Base-by-base conservation (phyloP, 2,329 filamentous ascomycete genomes). In the Lojkania enalia region DNA sequence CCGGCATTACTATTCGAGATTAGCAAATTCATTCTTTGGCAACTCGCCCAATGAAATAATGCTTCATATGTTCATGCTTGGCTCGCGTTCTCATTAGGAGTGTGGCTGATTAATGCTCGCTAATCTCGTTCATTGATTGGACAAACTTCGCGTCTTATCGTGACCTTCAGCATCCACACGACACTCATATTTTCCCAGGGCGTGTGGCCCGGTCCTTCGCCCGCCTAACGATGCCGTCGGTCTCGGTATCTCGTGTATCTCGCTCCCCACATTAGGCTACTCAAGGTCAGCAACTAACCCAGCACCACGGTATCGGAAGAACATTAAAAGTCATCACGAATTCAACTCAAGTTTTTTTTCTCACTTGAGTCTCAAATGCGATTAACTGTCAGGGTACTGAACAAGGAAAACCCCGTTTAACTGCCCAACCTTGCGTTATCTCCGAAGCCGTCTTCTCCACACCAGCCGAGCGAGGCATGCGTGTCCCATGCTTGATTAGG, bases 101-200 rank as follows among this genome's bases (percentile, higher is more conserved):
- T 35, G 46, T 44, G 51, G 60, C 54, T 63, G 58, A 55, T 35
- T 54, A 55, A 59, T 53, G 6, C 33, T 49, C 46, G 48, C 52
- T 51, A 49, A 36, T 18, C 41, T 44, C 37, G 42, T 30, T 42
- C 29, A n/a, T 23, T 46, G 39, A 55, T 57, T 51, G 49, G 58
- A 44, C 44, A 33, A 27, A 23, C 12, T 39, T 13, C 14, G 13
- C 23, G 14, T 35, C 51, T 59, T 59, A 57, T 55, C 54, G 52
- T 23, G 9, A 48, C 43, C 47, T 51, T 29, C 31, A 37, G n/a
- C 6, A 15, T 36, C 33, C 27, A 37, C 9, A 16, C 16, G 35
- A 31, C 23, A 16, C 29, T 16, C 25, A 19, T 5, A 20, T 35
- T 39, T 14, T 18, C 42, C 20, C 29, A 35, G 7, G 37, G 41